Base-by-base conservation (phyloP, 2,329 filamentous ascomycete species). In the Thermothelomyces thermophilus region DNA sequence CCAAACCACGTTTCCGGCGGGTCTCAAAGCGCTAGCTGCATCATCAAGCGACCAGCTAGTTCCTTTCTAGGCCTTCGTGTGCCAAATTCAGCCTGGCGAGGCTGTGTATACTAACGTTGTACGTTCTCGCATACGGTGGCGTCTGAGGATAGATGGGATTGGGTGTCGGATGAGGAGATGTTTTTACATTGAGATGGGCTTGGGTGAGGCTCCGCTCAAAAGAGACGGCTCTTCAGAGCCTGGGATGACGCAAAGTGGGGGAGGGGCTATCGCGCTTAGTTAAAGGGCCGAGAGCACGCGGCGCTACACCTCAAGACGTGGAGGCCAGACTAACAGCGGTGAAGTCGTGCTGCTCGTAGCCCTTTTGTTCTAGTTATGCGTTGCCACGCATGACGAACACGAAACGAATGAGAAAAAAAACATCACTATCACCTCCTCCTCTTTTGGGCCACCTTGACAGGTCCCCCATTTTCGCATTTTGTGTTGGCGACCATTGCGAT, bases 91-190 rank as follows among this genome's bases (percentile, higher is more conserved):
- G 54, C 54, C 51, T 16, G 16, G 17, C 26, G 17, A 43, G 54
- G 54, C 54, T 52, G 52, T 55, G 52, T 56, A n/a, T n/a, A 53
- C 30, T 37, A 56, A 56, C 54, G 54, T 56, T 56, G 48, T 54
- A 54, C 44, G 44, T 50, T 47, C 48, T n/a, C 35, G 11, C n/a
- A 13, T 36, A 31, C 37, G 8, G 22, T 19, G 47, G 34, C 30
- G 43, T 43, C 4, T 11, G 19, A 24, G 8, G 14, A 48, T 43
- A 51, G 42, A 42, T 4, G 19, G 31, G 30, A 22, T 20, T 24
- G 36, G 31, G 14, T 11, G 33, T 35, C 30, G 3, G 11, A 13
- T n/a, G 44, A 26, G 24, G 24, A 26, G 24, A 26, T 26, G 24
- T n/a, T n/a, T n/a, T n/a, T n/a, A n/a, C n/a, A n/a, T n/a, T n/a